These are phyloP conservation scores for Lobosporangium transversale DNA, from an alignment of 192 early-diverging fungal species.

Conservation along the genomic window DNA sequence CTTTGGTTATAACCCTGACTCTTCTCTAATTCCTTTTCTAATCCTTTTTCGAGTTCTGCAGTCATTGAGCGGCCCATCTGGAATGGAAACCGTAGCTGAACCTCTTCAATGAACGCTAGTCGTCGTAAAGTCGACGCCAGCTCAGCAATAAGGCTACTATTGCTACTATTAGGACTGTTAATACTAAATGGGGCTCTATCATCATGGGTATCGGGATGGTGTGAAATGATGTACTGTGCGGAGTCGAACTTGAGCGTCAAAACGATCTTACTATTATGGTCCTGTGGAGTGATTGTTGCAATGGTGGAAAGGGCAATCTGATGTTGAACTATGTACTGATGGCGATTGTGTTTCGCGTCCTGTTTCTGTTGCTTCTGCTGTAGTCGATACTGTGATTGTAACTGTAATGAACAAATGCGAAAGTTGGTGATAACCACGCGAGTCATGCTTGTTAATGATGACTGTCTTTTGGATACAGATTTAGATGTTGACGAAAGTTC, in stretches of 20 bases:
- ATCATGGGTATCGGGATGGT: neutral
- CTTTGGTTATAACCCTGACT: neutral
- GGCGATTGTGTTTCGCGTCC: too few relatives aligned
- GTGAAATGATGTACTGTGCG: neutral
- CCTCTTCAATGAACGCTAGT: slow-evolving; percentile 15
- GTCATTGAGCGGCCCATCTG: slow-evolving; percentile 11
- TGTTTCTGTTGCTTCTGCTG: neutral
- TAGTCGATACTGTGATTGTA: neutral
- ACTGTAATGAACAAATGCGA: slow-evolving; percentile 11
- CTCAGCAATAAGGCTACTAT: too few relatives aligned
- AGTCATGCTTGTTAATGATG: neutral
- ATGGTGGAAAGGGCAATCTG: slow-evolving; percentile 12
- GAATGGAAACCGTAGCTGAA: slow-evolving; percentile 13
- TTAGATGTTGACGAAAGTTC: slow-evolving; percentile 1
- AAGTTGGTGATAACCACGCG: slow-evolving; percentile 24
- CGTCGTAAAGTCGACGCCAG: slow-evolving; percentile 4
- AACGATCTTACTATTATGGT: neutral
- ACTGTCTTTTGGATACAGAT: neutral
- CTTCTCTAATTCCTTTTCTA: neutral
- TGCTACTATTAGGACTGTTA: neutral
- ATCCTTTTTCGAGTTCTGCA: too few relatives aligned
- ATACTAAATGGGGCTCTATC: slow-evolving; percentile 13
- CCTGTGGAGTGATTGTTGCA: slow-evolving; percentile 8
- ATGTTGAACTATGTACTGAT: neutral
- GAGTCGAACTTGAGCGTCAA: neutral